Conservation (phyloP, 2,329 filamentous ascomycete species). For the Parastagonospora avenae region DNA sequence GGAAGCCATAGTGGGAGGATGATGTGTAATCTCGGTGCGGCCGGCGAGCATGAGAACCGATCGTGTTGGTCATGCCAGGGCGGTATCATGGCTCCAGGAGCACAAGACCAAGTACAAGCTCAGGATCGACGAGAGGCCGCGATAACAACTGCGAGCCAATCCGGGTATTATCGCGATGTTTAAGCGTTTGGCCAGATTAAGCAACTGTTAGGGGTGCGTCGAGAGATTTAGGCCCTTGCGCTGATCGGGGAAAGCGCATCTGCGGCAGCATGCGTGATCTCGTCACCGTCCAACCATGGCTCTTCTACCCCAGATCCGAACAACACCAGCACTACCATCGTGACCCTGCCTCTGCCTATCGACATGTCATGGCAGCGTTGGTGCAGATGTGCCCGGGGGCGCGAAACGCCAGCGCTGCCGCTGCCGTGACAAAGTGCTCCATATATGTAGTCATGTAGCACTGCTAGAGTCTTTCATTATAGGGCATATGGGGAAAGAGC, state of each 20-base stretch:
- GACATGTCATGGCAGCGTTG: background rate
- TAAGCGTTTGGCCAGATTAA: background rate
- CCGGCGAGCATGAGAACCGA: too few relatives aligned
- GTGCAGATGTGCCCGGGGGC: background rate
- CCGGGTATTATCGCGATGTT: background rate
- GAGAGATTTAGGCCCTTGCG: background rate
- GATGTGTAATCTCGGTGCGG: too few relatives aligned
- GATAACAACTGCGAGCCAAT: background rate
- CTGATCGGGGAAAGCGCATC: background rate
- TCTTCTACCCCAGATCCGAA: background rate
- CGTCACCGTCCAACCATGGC: background rate
- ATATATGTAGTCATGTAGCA: background rate
- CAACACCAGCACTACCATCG: background rate
- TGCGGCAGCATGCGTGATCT: background rate
- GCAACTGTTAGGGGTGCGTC: background rate
- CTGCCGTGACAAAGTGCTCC: background rate
- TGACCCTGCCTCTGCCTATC: background rate
- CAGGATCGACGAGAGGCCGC: background rate
- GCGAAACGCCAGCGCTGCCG: background rate
- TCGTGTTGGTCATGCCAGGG: background rate
- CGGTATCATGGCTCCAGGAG: background rate
- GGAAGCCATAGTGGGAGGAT: too few relatives aligned
- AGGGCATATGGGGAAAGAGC: too few relatives aligned
- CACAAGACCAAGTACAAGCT: background rate
- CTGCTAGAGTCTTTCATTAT: background rate